Conservation (phyloP, 768 basidiomycete genomes). For the Tylopilus vinaceipallidus region DNA sequence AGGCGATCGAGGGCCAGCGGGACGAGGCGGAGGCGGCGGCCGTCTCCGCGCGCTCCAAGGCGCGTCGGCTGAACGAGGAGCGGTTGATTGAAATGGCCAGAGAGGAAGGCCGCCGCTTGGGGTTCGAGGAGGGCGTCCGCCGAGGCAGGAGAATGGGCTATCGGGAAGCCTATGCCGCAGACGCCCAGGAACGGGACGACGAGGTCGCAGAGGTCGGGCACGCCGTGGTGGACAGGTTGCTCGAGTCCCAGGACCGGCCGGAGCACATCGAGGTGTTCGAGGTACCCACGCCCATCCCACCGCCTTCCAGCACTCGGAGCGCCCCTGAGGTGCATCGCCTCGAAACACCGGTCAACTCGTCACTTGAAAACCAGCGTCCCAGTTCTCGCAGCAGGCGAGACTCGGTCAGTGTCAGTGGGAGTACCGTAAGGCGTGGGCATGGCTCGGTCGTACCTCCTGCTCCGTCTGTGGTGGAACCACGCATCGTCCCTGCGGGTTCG, state of each 20-base stretch:
- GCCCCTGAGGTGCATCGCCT: conserved; percentile 30
- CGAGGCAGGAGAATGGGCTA: conserved; percentile 32
- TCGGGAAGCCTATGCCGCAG: conserved; percentile 24
- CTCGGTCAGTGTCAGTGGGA: conserved; percentile 15
- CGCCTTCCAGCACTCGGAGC: conserved; percentile 10
- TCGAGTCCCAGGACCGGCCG: conserved; percentile 23
- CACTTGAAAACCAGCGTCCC: conserved; percentile 17
- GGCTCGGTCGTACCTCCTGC: conserved; percentile 12
- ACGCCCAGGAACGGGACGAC: conserved; percentile 9
- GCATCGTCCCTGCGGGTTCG: conserved; percentile 6
- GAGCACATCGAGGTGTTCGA: conserved; percentile 22
- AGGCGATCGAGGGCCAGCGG: conserved; percentile 46
- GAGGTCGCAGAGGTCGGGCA: conserved; percentile 21
- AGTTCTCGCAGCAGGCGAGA: conserved; percentile 21
- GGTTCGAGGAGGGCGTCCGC: conserved; percentile 50
- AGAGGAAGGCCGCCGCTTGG: conserved; percentile 52
- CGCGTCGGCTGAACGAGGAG: conserved; percentile 46
- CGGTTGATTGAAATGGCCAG: conserved; percentile 47
- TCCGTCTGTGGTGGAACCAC: conserved; percentile 12
- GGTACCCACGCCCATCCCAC: conserved; percentile 14
- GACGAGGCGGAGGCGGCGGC: conserved; percentile 49
- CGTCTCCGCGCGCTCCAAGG: conserved; percentile 41
- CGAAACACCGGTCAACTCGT: conserved; percentile 13
- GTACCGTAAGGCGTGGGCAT: conserved; percentile 10
- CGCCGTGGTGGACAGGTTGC: conserved; percentile 21